Evolutionary conservation across 2,329 filamentous ascomycete genomes (phyloP).

Genomic region (Tolypocladium ovalisporum): DNA sequence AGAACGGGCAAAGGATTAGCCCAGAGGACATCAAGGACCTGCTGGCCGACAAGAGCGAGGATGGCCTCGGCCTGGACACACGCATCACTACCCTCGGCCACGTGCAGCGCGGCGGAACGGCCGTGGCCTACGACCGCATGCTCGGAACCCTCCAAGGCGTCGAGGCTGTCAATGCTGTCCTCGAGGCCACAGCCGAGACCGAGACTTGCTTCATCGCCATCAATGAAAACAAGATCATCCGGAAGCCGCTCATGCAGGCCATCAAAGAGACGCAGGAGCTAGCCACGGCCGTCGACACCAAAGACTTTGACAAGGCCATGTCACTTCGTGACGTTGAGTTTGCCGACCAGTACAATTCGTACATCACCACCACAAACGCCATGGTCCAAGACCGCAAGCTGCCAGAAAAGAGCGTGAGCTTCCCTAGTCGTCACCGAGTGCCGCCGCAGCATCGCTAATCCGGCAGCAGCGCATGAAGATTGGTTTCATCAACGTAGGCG

Average conservation of each 20-base stretch:
- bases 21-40: slow-evolving; percentile 76
- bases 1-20: slow-evolving; percentile 71
- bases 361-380: slow-evolving; percentile 80
- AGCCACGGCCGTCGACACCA: slow-evolving; percentile 66
- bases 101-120: slow-evolving; percentile 89
- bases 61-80: slow-evolving; percentile 72
- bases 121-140: slow-evolving; percentile 91
- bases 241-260: slow-evolving; percentile 80
- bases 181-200: slow-evolving; percentile 79
- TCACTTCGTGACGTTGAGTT: slow-evolving; percentile 84
- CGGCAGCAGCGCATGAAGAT: slow-evolving; percentile 66
- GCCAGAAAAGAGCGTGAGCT: slow-evolving; percentile 56
- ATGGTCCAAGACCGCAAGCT: slow-evolving; percentile 58
- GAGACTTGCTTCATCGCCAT: slow-evolving; percentile 94
- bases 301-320: slow-evolving; percentile 85
- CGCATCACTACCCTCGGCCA: slow-evolving; percentile 91
- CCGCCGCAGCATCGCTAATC: slow-evolving; percentile 15
- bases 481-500: slow-evolving; percentile 93
- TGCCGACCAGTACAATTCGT: slow-evolving; percentile 81
- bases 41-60: slow-evolving; percentile 57
- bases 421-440: too few species aligned
- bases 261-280: slow-evolving; percentile 81
- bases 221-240: slow-evolving; percentile 93
- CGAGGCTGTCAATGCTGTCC: slow-evolving; percentile 83
- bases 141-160: slow-evolving; percentile 87